Conservation (phyloP, 1,284 basidiomycete genomes). For the Leccinum subspadiceum region DNA sequence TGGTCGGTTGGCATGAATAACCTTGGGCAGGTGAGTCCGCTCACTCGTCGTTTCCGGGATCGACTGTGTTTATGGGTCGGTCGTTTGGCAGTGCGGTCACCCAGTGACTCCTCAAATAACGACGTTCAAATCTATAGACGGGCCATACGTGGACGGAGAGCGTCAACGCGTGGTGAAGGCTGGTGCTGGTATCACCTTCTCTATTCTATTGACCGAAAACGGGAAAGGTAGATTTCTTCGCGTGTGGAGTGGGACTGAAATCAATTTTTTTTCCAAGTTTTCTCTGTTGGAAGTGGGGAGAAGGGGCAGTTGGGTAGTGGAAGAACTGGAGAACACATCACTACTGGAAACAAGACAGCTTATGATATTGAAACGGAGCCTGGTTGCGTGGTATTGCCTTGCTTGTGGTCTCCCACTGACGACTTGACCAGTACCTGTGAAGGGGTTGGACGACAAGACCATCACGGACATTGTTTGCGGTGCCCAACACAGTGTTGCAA, state of each 20-base stretch:
- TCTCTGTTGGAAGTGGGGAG: constrained; percentile 88
- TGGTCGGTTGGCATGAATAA: constrained; percentile 86
- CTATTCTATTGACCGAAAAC: constrained; percentile 73
- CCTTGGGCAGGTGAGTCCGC: constrained; percentile 68
- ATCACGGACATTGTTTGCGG: constrained; percentile 85
- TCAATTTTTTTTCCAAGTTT: constrained; percentile 51
- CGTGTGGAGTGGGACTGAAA: constrained; percentile 6
- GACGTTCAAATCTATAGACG: constrained; percentile 63
- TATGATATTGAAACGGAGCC: constrained; percentile 81
- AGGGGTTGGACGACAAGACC: constrained; percentile 68
- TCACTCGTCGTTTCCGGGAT: background rate
- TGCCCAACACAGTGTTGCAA: constrained; percentile 81
- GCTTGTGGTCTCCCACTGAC: constrained; percentile 10
- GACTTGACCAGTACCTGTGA: constrained; percentile 57
- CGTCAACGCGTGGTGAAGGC: constrained; percentile 71
- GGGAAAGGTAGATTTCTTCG: constrained; percentile 59
- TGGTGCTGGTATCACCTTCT: constrained; percentile 82
- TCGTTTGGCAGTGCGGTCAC: constrained; percentile 55
- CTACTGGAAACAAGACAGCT: constrained; percentile 77
- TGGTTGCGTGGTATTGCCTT: constrained; percentile 40
- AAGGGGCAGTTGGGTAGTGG: constrained; percentile 93
- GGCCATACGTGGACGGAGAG: constrained; percentile 50
- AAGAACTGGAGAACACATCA: constrained; percentile 84
- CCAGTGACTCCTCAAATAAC: constrained; percentile 59
- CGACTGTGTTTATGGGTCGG: constrained; percentile 15